phyloP scores from a whole-genome alignment of 208 protist species.

The Balamuthia mandrillaris region DNA sequence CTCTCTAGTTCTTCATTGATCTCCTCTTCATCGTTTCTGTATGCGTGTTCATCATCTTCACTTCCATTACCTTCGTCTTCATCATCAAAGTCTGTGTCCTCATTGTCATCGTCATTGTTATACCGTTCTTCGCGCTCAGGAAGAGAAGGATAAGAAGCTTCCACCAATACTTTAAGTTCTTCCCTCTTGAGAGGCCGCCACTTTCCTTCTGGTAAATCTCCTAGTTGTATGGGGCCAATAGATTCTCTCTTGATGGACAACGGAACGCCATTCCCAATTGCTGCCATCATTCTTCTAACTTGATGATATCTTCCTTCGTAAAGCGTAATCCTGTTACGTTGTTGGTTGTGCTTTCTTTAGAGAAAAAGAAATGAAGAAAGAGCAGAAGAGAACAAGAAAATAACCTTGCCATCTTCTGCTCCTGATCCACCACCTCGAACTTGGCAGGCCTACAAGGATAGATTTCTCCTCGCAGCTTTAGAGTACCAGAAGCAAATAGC shows the following conservation, averaged over 20 bases:
- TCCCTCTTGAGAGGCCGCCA: no score
- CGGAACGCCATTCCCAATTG: background rate
- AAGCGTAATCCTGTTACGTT: background rate
- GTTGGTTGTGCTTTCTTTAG: background rate
- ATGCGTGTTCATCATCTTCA: no score
- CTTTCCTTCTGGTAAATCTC: no score
- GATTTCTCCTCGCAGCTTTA: background rate
- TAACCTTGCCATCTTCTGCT: background rate
- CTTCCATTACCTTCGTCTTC: no score
- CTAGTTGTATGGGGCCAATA: background rate
- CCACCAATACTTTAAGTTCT: no score
- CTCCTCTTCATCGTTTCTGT: no score
- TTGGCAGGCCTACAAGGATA: background rate
- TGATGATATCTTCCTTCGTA: conserved; percentile 14
- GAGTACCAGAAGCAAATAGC: background rate
- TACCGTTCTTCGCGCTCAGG: no score
- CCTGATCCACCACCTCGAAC: background rate
- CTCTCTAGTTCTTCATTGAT: no score
- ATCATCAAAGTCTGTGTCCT: no score
- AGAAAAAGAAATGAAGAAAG: background rate
- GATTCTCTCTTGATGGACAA: background rate
- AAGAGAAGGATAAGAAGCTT: no score
- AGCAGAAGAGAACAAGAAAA: background rate
- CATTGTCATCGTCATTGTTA: no score
- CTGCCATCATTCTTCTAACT: background rate